Evolutionary conservation across 768 basidiomycete genomes (phyloP).

Genomic region (Tylopilus cervinicoccineus): DNA sequence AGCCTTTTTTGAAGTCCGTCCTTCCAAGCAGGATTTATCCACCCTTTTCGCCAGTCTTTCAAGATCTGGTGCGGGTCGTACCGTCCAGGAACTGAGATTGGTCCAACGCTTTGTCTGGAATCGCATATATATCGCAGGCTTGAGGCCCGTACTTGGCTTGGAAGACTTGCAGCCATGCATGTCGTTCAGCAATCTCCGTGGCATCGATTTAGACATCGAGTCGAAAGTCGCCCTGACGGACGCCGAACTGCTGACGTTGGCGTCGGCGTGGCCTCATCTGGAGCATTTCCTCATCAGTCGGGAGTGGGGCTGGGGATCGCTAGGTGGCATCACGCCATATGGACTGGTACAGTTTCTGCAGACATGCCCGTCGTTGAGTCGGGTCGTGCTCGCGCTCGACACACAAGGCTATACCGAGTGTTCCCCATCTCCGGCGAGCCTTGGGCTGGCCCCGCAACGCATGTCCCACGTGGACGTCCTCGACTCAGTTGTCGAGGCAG

Average conservation of each 20-base stretch:
- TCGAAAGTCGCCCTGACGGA: background rate
- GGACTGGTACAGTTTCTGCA: background rate
- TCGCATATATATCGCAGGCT: background rate
- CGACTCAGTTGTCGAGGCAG: background rate
- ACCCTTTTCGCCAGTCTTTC: no score
- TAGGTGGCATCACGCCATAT: background rate
- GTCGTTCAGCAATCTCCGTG: background rate
- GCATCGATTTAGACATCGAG: background rate
- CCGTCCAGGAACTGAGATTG: background rate
- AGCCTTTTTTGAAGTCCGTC: background rate
- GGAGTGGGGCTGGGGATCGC: background rate
- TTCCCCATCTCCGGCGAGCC: background rate
- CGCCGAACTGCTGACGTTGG: background rate
- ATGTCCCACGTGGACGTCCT: no score
- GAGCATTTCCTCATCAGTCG: background rate
- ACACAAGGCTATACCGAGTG: background rate
- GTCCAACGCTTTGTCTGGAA: no score
- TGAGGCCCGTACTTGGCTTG: background rate
- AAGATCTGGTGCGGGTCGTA: background rate
- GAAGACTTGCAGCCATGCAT: background rate
- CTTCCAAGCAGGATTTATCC: background rate
- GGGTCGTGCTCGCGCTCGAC: background rate
- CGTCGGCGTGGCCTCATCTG: background rate
- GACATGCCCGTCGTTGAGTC: background rate
- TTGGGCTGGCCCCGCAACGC: no score